Conservation (phyloP, 2,329 filamentous ascomycete genomes). For the Trichoderma pleuroti region DNA sequence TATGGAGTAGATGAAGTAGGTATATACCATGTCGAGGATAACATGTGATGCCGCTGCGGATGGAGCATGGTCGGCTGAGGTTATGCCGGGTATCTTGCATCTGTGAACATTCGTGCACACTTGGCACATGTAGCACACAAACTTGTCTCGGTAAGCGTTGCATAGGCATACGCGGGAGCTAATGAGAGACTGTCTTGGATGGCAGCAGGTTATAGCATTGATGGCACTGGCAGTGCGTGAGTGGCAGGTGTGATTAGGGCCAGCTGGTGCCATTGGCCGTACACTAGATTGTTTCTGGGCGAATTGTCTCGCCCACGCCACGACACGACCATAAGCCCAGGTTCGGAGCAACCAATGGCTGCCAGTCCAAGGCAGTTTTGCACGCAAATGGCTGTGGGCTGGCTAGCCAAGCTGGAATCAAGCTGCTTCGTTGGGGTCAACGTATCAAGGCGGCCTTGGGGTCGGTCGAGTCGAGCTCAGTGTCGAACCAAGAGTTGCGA, state of each 20-base stretch:
- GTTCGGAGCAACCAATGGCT: background rate
- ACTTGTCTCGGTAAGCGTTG: conserved; percentile 4
- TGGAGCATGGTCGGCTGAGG: background rate
- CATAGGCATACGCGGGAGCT: background rate
- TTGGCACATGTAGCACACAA: background rate
- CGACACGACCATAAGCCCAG: background rate
- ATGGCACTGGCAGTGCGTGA: background rate
- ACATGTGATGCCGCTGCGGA: background rate
- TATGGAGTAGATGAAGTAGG: too few species aligned
- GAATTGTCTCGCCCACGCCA: conserved; percentile 1
- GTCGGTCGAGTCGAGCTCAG: too few species aligned
- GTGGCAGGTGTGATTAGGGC: background rate
- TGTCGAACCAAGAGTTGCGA: background rate
- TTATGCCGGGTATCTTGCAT: background rate
- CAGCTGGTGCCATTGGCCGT: background rate
- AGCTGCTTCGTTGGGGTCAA: background rate
- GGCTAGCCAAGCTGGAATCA: conserved; percentile 4
- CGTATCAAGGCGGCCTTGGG: background rate
- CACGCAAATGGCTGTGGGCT: background rate
- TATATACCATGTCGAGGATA: background rate
- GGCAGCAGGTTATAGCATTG: background rate
- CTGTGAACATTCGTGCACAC: background rate
- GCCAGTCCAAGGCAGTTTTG: background rate
- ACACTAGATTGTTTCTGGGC: background rate
- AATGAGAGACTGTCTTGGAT: conserved; percentile 11